These are phyloP conservation scores for Chloranthus sessilifolius DNA, from an alignment of 164 flowering plant genomes.

Conservation along the genomic window DNA sequence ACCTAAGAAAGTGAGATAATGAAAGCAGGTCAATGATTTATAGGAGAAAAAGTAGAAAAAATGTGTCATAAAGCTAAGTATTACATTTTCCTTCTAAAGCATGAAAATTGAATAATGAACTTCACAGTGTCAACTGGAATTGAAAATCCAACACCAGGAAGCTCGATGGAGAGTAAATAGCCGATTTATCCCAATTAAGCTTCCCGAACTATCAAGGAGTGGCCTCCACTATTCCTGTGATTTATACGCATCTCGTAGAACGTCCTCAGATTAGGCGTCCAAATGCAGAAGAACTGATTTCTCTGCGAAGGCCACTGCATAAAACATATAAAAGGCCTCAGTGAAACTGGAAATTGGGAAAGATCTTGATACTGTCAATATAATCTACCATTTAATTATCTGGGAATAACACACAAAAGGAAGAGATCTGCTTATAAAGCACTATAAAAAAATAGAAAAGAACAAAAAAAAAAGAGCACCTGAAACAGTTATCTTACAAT, in stretches of 20 bases:
- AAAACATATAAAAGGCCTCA: conserved; percentile 8
- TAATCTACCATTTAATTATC: too few species aligned
- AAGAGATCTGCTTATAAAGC: too few species aligned
- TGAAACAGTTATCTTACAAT: too few species aligned
- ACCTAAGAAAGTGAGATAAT: conserved; percentile 38
- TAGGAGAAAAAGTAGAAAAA: too few species aligned
- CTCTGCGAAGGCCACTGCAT: conserved; percentile 88
- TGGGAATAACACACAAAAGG: too few species aligned
- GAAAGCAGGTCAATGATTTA: not conserved
- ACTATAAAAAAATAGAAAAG: too few species aligned
- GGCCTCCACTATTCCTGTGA: conserved; percentile 98
- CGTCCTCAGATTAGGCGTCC: conserved; percentile 98
- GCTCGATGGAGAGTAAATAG: conserved; percentile 98
- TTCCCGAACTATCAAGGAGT: conserved; percentile 93
- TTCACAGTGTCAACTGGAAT: conserved; percentile 95
- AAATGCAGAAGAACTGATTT: conserved; percentile 95
- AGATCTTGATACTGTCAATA: not conserved
- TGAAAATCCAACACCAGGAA: conserved; percentile 98
- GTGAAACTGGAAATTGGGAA: not conserved
- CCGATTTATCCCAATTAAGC: conserved; percentile 89
- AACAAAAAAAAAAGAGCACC: too few species aligned
- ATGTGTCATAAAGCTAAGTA: too few species aligned
- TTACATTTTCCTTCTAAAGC: too few species aligned
- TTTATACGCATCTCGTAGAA: conserved; percentile 95
- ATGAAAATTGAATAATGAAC: too few species aligned